These are phyloP conservation scores for Aureobasidium sp. DNA, from an alignment of 2,329 filamentous ascomycete species.

Conservation along the genomic window DNA sequence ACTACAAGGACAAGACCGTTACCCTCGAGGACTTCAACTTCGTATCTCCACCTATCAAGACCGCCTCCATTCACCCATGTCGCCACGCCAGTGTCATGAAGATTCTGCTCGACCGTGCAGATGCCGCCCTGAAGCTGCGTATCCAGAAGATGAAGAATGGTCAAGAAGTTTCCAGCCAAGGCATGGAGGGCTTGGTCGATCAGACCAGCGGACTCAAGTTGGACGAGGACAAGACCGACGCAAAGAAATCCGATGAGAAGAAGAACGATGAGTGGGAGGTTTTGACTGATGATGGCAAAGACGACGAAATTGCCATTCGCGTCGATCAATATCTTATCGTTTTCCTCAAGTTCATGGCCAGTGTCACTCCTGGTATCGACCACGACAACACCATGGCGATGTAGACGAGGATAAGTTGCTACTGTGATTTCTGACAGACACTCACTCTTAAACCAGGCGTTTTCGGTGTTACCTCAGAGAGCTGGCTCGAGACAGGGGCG, in stretches of 20 bases:
- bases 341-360: constrained; percentile 68
- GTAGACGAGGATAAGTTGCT: constrained; percentile 35
- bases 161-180: constrained; percentile 43
- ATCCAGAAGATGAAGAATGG: constrained; percentile 67
- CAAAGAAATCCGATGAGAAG: constrained; percentile 35
- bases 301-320: constrained; percentile 69
- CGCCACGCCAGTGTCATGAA: constrained; percentile 99
- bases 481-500: neutral
- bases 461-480: neutral
- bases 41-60: constrained; percentile 85
- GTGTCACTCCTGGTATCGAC: constrained; percentile 91
- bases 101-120: constrained; percentile 86
- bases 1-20: constrained; percentile 98
- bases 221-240: constrained; percentile 38
- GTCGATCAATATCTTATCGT: constrained; percentile 87
- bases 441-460: neutral
- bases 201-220: constrained; percentile 56
- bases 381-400: constrained; percentile 97
- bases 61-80: constrained; percentile 94
- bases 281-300: constrained; percentile 47
- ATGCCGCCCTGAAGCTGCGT: constrained; percentile 83
- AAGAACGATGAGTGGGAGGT: constrained; percentile 58
- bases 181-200: constrained; percentile 80
- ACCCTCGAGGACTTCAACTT: constrained; percentile 97
- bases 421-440: neutral